Evolutionary conservation across 768 basidiomycete genomes (phyloP), one percentile per base, ranked within the genome.

Genomic region (Boletus barrowsii): DNA sequence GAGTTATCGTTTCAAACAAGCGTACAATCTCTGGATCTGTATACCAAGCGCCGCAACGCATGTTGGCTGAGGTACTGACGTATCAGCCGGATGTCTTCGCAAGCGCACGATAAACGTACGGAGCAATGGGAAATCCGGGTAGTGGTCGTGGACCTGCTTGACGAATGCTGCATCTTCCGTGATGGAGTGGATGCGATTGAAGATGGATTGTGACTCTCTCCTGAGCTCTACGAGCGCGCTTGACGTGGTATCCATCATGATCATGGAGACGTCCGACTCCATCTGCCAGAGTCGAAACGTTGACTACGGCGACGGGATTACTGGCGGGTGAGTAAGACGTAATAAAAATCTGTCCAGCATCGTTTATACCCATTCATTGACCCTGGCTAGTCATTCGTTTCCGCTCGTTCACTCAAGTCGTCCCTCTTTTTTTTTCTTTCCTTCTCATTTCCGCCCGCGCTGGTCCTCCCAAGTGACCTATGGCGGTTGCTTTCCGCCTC

Each of bases 1-100:
- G 20, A 37, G n/a, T n/a, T 5, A 37, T 5, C 1, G 24, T 46
- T 40, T 13, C 39, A 17, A 20, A n/a, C 0, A 2, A 5, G 62
- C 78, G 63, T 64, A 84, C 85, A 52, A 85, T 79, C 8, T 62
- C 54, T 18, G 93, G 90, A 61, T 93, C 79, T 7, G 87, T 83
- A 68, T 97, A 98, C 95, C 95, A 98, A 8, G 87, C 87, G 4
- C 96, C 96, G 63, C 94, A 97, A 22, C 96, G 83, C 64, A 94
- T 79, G 68, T 98, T 98, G 4, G 96, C 93, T 90, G 64, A 35
- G 35, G 22, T 5, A 10, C 13, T 6, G 7, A 22, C n/a, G 15
- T 6, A n/a, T 53, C 26, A 51, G 47, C 32, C 10, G 11, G 15
- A n/a, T 15, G 36, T 36, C n/a, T 32, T 18, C n/a, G 8, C 33